Conservation (phyloP, 371 early-diverging fungal species). For the Globomyces sp. region DNA sequence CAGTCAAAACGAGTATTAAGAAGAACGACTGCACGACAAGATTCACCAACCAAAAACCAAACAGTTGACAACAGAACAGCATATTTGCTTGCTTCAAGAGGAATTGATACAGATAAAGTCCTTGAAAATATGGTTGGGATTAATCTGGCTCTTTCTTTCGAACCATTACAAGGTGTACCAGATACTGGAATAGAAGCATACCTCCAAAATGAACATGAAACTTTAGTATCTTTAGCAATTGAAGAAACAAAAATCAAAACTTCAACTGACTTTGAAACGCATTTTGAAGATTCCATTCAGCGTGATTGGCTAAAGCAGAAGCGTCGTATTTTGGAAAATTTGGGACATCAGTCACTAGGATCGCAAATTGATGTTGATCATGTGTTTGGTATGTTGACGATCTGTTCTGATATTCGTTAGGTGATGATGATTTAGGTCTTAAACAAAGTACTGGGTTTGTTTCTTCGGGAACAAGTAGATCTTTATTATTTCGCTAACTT, state of each 20-base stretch:
- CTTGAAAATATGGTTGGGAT: constrained; percentile 54
- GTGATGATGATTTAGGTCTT: too few species aligned
- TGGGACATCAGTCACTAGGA: constrained; percentile 47
- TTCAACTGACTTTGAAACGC: constrained; percentile 30
- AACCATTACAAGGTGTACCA: constrained; percentile 57
- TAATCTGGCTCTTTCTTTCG: constrained; percentile 65
- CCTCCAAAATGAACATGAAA: constrained; percentile 69
- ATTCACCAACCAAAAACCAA: constrained; percentile 6
- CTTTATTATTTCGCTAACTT: too few species aligned
- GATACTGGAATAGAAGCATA: constrained; percentile 84
- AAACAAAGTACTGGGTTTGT: too few species aligned
- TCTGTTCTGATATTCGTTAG: too few species aligned
- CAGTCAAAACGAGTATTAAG: constrained; percentile 66
- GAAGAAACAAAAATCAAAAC: constrained; percentile 53
- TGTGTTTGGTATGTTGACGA: too few species aligned
- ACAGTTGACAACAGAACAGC: constrained; percentile 50
- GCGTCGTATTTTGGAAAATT: constrained; percentile 69
- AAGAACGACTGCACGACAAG: constrained; percentile 17
- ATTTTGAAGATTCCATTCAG: constrained; percentile 50
- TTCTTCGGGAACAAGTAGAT: too few species aligned
- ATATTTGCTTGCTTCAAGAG: constrained; percentile 66
- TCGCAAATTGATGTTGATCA: too few species aligned
- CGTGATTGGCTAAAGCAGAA: constrained; percentile 71
- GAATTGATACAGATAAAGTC: constrained; percentile 69
- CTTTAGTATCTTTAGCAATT: constrained; percentile 64